Evolutionary conservation across 2,329 filamentous ascomycete genomes (phyloP), one percentile per base, ranked within the genome.

Genomic region (Ophiocordyceps robertsii): DNA sequence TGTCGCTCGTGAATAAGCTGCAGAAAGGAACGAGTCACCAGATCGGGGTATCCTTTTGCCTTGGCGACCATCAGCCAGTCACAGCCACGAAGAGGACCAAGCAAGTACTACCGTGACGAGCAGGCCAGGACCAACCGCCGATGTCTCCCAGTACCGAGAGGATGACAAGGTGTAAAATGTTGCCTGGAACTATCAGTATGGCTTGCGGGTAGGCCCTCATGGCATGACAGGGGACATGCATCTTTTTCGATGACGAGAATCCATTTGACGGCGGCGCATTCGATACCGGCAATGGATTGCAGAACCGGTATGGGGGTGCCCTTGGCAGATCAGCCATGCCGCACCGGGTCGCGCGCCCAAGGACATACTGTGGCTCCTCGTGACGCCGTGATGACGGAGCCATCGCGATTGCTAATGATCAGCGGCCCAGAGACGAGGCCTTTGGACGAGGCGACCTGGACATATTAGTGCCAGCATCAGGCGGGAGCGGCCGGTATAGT

Each of bases 11-110:
- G 68, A 1, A 87, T 43, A 12, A 66, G 56, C 36, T 69, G 67
- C 1, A 90, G 62, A 42, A 90, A 80, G 14, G 69, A 68, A 8
- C 82, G 69, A 0, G 84, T 87, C 1, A 73, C 70, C 39, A 90
- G 64, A 51, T 92, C 86, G 0, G 86, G 84, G 53, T 87, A 92
- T 2, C 86, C 86, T 66, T 89, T 92, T 1, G 78, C 85, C 81
- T 87, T 42, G 3, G 2, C 7, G 7, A 6, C 16, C 21, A 32
- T 37, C 32, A 29, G 11, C 21, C 5, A 10, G 8, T n/a, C 16
- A 2, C 11, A 27, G n/a, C 17, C 8, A 24, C 10, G 11, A 9
- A 35, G 5, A 24, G 30, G 29, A 3, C 7, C 24, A 27, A 27
- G 9, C 6, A 6, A 13, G 39, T 14, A 10, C 3, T 63, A 82